These are phyloP conservation scores for Bauhinia variegata DNA, from an alignment of 306 rosid genomes.

Conservation along the genomic window DNA sequence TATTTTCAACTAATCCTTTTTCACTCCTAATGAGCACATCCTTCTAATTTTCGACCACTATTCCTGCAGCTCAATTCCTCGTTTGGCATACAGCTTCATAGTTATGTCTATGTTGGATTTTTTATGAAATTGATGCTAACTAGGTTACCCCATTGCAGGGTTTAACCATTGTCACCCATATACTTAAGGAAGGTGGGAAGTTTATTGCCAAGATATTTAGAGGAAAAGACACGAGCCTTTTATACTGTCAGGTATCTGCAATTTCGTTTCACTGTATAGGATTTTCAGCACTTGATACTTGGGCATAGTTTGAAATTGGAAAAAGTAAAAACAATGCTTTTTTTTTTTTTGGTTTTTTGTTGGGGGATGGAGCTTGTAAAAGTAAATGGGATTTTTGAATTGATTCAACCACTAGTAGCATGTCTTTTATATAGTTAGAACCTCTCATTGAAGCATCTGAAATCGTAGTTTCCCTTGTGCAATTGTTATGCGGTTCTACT, in stretches of 20 bases:
- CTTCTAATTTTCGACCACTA: no score
- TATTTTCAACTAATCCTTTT: conserved; percentile 3
- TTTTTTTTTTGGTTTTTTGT: no score
- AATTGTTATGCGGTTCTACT: conserved; percentile 16
- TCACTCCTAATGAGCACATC: conserved; percentile 16
- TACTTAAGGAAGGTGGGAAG: conserved; percentile 92
- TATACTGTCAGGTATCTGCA: conserved; percentile 83
- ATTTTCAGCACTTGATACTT: conserved; percentile 21
- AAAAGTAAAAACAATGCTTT: no score
- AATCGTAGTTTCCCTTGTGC: conserved; percentile 32
- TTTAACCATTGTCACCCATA: conserved; percentile 88
- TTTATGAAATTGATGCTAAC: conserved; percentile 35
- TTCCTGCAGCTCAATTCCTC: conserved; percentile 11
- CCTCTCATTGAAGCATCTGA: conserved; percentile 31
- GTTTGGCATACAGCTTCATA: conserved; percentile 5
- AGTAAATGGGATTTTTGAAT: conserved; percentile 5
- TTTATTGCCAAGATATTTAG: conserved; percentile 96
- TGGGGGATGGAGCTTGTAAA: no score
- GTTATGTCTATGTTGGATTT: conserved; percentile 17
- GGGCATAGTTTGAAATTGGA: not conserved
- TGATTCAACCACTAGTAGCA: conserved; percentile 19
- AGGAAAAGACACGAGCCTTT: conserved; percentile 93
- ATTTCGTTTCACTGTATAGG: conserved; percentile 28
- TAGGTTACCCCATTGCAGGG: conserved; percentile 62
- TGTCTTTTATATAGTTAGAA: conserved; percentile 29